Percentiles rank a stretch among this genome's conserved stretches.
Conservation (phyloP, 106 monocot species). For the Dactylorhiza incarnata region DNA sequence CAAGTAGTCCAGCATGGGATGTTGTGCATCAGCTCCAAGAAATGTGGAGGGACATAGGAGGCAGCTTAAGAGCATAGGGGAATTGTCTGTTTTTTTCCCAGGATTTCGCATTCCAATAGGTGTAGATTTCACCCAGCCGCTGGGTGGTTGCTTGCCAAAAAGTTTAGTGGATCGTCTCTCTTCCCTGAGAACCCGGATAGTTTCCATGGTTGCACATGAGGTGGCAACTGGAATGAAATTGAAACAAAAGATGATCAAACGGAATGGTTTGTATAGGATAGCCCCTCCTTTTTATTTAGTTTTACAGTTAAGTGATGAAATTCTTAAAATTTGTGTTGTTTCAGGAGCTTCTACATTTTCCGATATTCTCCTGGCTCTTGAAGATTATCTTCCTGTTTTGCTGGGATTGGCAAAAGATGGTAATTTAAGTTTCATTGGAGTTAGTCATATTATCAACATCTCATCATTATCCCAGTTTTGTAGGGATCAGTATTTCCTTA, state of each 20-base stretch:
- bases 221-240: constrained; percentile 38
- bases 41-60: constrained; percentile 25
- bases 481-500: background rate
- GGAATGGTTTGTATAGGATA: constrained; percentile 39
- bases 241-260: constrained; percentile 33
- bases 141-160: constrained; percentile 27
- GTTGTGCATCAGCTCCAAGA: constrained; percentile 33
- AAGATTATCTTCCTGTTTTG: constrained; percentile 47
- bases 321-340: background rate
- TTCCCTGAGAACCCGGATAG: constrained; percentile 44
- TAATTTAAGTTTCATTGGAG: constrained; percentile 8
- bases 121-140: constrained; percentile 32
- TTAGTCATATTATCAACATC: background rate
- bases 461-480: background rate
- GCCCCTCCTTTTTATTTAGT: background rate
- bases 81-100: constrained; percentile 46
- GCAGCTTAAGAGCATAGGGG: constrained; percentile 31
- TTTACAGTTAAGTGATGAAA: background rate
- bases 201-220: constrained; percentile 56
- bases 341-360: constrained; percentile 35
- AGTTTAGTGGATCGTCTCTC: constrained; percentile 43
- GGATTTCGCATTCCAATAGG: constrained; percentile 38
- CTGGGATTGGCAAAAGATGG: constrained; percentile 55
- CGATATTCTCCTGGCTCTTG: constrained; percentile 51
- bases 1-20: constrained; percentile 44